These are phyloP conservation scores for Massarina eburnea DNA, from an alignment of 2,329 filamentous ascomycete genomes.

Conservation along the genomic window DNA sequence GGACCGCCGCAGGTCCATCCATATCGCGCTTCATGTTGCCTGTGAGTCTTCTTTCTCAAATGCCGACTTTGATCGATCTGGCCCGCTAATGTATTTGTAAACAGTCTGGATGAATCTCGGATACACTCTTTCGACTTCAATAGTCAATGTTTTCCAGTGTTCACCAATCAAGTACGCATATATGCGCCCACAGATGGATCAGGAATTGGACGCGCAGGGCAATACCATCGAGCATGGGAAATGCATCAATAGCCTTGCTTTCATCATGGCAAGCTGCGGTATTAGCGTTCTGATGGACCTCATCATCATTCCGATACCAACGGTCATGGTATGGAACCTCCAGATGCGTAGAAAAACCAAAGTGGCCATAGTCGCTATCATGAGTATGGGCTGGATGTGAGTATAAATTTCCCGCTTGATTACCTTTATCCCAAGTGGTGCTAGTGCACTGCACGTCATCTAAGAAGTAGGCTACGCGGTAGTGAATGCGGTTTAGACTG, in stretches of 20 bases:
- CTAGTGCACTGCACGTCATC: no score
- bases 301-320: conserved; percentile 45
- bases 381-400: conserved; percentile 41
- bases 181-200: conserved; percentile 33
- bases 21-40: conserved; percentile 32
- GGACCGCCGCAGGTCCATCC: conserved; percentile 32
- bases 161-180: conserved; percentile 34
- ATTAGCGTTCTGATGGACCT: conserved; percentile 44
- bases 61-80: no score
- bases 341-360: conserved; percentile 45
- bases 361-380: conserved; percentile 32
- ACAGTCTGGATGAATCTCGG: conserved; percentile 39
- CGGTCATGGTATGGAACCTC: conserved; percentile 48
- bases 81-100: conserved; percentile 1
- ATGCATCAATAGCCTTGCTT: conserved; percentile 37
- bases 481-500: no score
- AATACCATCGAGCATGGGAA: conserved; percentile 28
- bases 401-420: conserved; percentile 8
- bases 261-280: conserved; percentile 36
- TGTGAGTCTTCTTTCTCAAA: conserved; percentile 15
- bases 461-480: no score
- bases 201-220: conserved; percentile 25
- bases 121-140: conserved; percentile 36
- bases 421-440: no score
- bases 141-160: conserved; percentile 41